Evolutionary conservation across 1,139 yeast species (phyloP).

Genomic region (Magnusiomyces tetraspermus): DNA sequence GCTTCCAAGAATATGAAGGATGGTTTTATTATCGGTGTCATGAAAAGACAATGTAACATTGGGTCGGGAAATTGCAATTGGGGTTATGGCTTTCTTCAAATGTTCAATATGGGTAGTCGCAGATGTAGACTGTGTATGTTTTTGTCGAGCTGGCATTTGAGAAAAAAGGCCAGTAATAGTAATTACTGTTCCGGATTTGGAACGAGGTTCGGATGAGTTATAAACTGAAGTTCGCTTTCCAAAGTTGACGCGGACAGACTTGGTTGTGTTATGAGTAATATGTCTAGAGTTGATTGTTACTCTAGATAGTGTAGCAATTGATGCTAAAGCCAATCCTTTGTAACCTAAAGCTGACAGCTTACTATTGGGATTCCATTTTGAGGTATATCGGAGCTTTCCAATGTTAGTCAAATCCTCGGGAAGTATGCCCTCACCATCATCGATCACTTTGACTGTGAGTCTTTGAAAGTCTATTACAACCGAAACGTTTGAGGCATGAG

Average conservation of each 20-base stretch:
- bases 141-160: slow-evolving; percentile 50
- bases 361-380: slow-evolving; percentile 37
- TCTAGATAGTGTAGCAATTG: slow-evolving; percentile 19
- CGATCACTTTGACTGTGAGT: slow-evolving; percentile 39
- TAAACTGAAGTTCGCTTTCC: slow-evolving; percentile 14
- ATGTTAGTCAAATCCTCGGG: slow-evolving; percentile 42
- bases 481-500: slow-evolving; percentile 38
- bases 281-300: slow-evolving; percentile 27
- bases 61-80: slow-evolving; percentile 31
- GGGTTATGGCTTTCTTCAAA: slow-evolving; percentile 33
- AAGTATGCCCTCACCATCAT: slow-evolving; percentile 47
- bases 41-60: slow-evolving; percentile 24
- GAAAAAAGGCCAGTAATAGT: slow-evolving; percentile 42
- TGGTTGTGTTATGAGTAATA: slow-evolving; percentile 34
- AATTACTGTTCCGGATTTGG: slow-evolving; percentile 46
- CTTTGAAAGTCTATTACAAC: slow-evolving; percentile 36
- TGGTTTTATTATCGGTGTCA: slow-evolving; percentile 10
- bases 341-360: slow-evolving; percentile 32
- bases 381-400: slow-evolving; percentile 33
- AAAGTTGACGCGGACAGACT: slow-evolving; percentile 25
- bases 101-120: slow-evolving; percentile 27
- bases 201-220: slow-evolving; percentile 5
- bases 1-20: slow-evolving; percentile 5
- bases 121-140: slow-evolving; percentile 26
- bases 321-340: slow-evolving; percentile 27